Base-by-base conservation (phyloP, 805 yeast species). In the Candida piceae region DNA sequence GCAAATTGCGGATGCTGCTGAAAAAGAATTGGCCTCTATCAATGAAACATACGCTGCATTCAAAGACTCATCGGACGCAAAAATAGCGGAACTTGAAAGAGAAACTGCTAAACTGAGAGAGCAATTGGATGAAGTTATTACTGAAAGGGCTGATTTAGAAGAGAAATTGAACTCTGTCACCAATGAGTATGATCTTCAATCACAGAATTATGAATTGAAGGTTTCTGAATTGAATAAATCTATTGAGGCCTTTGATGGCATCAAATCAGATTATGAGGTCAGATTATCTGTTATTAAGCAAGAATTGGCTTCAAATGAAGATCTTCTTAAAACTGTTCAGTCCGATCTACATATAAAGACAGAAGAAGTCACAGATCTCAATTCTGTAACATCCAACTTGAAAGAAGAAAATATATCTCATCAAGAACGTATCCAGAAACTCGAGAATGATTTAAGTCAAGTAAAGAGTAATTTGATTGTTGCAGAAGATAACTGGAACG, bases 1-100 rank as follows among this genome's bases (percentile, higher is more conserved):
- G 39, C 64, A 63, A n/a, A 69, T 85, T 28, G 78, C 88, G 0
- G 60, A 61, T 35, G 76, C 83, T 11, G 76, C 86, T 4, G 94
- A 85, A 51, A 74, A 72, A 35, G 77, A 88, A 5, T 64, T 85
- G 26, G 58, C 63, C 26, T 65, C 69, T 31, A 63, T 84, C 41
- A 77, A 74, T 20, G 62, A 63, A 16, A 64, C 80, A 1, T 81
- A 72, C 52, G 85, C 71, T 33, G 58, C 58, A 32, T 70, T 58
- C 44, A 71, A 68, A 44, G 40, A 44, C 2, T 38, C 62, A 35
- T 31, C 57, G 2, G 58, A 55, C 26, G 49, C 42, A 21, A 44
- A 45, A 20, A 34, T 52, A 12, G 24, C 24, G 7, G 26, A 42
- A 2, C 20, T 35, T 11, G 22, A 32, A 4, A 28, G 13, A 7